Base-by-base conservation (phyloP, 352 stramenopile species). In the Chrysophaeum taylorii region DNA sequence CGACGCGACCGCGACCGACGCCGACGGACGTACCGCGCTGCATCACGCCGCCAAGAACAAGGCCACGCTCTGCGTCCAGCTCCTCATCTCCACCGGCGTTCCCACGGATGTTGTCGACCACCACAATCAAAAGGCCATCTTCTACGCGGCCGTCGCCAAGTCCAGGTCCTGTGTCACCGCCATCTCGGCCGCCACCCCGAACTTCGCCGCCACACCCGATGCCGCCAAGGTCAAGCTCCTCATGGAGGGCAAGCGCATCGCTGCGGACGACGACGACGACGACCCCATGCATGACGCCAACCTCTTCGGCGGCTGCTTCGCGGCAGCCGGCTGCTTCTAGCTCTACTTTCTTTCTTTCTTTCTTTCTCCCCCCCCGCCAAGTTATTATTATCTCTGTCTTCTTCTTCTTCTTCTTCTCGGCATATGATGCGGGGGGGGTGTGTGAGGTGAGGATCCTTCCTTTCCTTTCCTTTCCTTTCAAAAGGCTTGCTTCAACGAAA, bases 1-100 rank as follows among this genome's bases (percentile, higher is more conserved):
- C 57, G 57, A 66, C 57, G 57, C 57, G 1, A 66, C 14, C 14
- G 57, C 57, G 5, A 2, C 2, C 33, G 57, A 66, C 57, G 36
- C 31, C 1, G 57, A 66, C 36, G 57, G 57, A 16, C 31, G 57
- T 5, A 66, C 57, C 14, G 57, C 57, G 9, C 36, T 66, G 2
- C 57, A 66, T 36, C 57, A 66, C 57, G 57, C 57, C 12, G 57
- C 57, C 12, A 66, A 66, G 57, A 66, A 66, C 57, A 66, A 66
- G 36, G 57, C 57, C 1, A 66, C 57, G 57, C 57, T 66, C 33
- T 42, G 31, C 57, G 57, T 45, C 57, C 57, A 66, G 35, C 41
- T 66, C 33, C 36, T 66, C 31, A 31, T 66, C 36, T 31, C 57
- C 31, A 35, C 33, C 5, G 57, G 57, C 36, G 57, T 66, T 15